Evolutionary conservation across 306 rosid genomes (phyloP), one percentile per base, ranked within the genome.

Genomic region (Lupinus albus): DNA sequence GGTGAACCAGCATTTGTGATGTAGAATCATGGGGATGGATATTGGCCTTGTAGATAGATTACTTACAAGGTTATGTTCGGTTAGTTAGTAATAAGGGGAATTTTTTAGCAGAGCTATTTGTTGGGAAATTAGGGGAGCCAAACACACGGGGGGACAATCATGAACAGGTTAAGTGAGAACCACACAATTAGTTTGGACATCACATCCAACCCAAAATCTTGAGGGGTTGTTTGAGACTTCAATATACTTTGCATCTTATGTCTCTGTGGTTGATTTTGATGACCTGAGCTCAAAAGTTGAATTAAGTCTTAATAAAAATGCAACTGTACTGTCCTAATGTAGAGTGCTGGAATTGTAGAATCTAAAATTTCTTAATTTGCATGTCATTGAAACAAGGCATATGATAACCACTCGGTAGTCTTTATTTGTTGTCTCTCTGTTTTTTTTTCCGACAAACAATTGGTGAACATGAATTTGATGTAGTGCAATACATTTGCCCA

Each of bases 331-430:
- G 14, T 61, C 33, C 11, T 62, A 6, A 3, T 41, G 21, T 52
- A 14, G 48, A 73, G 53, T 30, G 16, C 48, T 21, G 57, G 57
- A 72, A 62, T 5, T 21, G 16, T 54, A 25, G 70, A 50, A 21
- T 35, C 70, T 61, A 51, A 72, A 51, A 28, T 39, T 41, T 7
- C 70, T 52, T 39, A 33, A 17, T 42, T 48, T 65, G 45, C 7
- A 10, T 56, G 67, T 13, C 73, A 47, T 56, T 25, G 7, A 38
- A 55, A 46, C 64, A 72, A 64, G 13, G 36, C 18, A 32, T 9
- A 13, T 20, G 10, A 16, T 8, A 63, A 20, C 18, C 13, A 20
- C 12, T 20, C 12, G 32, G 21, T 39, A 55, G 46, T 65, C 20
- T 25, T 6, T 6, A 14, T 9, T 35, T 70, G 17, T 46, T 5